These are phyloP conservation scores for Rutidosis leptorrhynchoides DNA, from an alignment of 129 eudicot genomes.

Conservation along the genomic window DNA sequence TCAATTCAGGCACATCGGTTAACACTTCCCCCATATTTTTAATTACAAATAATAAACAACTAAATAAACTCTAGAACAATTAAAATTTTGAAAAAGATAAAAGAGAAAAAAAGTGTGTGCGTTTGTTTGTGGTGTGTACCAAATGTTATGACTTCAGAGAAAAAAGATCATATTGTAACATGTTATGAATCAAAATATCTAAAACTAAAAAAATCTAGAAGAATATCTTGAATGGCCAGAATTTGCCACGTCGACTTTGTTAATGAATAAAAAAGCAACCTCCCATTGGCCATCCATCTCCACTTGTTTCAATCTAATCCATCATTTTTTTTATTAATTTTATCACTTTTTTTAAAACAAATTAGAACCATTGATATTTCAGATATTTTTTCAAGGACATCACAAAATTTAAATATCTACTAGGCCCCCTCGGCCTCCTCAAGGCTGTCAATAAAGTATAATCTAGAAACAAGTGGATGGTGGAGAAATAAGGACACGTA, in stretches of 20 bases:
- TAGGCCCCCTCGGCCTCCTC: not conserved
- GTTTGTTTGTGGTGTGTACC: slow-evolving; percentile 7
- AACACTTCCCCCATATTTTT: slow-evolving; percentile 57
- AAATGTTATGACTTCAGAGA: slow-evolving; percentile 6
- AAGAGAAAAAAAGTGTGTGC: not conserved
- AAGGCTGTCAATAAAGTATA: not conserved
- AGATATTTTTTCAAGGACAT: not conserved
- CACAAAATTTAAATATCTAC: not conserved
- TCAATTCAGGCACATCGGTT: slow-evolving; percentile 24
- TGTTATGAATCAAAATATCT: slow-evolving; percentile 25
- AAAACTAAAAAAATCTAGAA: slow-evolving; percentile 30
- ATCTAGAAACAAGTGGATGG: not conserved
- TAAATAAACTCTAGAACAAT: too few species aligned
- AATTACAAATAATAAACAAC: not conserved
- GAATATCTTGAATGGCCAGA: slow-evolving; percentile 43
- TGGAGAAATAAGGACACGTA: not conserved
- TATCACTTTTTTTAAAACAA: not conserved
- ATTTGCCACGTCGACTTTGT: slow-evolving; percentile 56
- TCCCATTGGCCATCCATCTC: slow-evolving; percentile 36
- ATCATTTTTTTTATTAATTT: not conserved
- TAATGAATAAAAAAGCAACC: slow-evolving; percentile 35
- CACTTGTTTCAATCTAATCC: slow-evolving; percentile 19
- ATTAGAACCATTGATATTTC: not conserved
- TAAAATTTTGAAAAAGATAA: not conserved
- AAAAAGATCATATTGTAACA: not conserved